Base-by-base conservation (phyloP, 2,329 filamentous ascomycete genomes). In the Talaromyces sp. region DNA sequence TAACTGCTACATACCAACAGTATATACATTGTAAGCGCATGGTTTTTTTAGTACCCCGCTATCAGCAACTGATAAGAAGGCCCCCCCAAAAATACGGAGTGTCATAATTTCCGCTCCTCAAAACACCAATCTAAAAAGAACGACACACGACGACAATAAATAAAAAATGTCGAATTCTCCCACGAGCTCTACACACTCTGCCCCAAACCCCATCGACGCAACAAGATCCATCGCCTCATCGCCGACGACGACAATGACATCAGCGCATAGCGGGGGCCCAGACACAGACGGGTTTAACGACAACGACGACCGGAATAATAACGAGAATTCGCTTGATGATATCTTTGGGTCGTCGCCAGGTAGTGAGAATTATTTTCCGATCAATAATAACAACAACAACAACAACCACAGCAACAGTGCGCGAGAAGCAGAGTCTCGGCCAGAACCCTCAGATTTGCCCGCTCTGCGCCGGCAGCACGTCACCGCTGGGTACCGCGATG, bases 401-500 rank as follows among this genome's bases (percentile, higher is more conserved):
- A 18, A 51, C n/a, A n/a, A n/a, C n/a, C n/a, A n/a, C n/a, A n/a
- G n/a, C n/a, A n/a, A n/a, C 18, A 28, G 27, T 30, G 12, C 23
- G 36, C 57, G 9, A 10, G 14, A 5, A 40, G 23, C 23, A 23
- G 16, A 40, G 36, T 14, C 36, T 5, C 36, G 7, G 36, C 3
- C 34, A 10, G 71, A 84, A 60, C 81, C 82, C 47, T 87, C 84
- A n/a, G 92, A 96, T 68, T 84, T 95, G 57, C 86, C 84, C 23
- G 87, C 89, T 28, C 83, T 96, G 16, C 87, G 89, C 68, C 83
- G 86, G 50, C 87, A 90, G 60, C 92, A 96, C 73, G 84, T 87
- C 58, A 97, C 90, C 7, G 88, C 90, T 44, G 95, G 95, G 23
- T 98, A 98, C 77, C 89, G 94, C 63, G 93, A 97, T 69, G 95